phyloP scores from a whole-genome alignment of 768 basidiomycete genomes.

The Neoboletus subvelutipes region DNA sequence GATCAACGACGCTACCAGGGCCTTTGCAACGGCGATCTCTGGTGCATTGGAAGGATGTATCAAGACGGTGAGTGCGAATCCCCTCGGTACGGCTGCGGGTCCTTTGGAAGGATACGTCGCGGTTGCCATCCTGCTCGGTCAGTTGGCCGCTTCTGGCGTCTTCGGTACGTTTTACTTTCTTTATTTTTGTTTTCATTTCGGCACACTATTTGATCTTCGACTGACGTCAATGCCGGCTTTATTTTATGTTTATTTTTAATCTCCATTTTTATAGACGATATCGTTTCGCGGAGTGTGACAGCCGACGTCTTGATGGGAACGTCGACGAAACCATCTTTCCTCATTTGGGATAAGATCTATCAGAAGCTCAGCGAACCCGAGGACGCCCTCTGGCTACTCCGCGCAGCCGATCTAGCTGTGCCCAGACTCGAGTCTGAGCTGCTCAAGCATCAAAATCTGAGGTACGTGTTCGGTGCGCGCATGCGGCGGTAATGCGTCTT shows the following conservation, averaged over 20 bases:
- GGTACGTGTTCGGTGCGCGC: slow-evolving; percentile 31
- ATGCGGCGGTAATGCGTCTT: background rate
- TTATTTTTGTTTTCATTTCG: background rate
- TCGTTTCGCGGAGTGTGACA: slow-evolving; percentile 47
- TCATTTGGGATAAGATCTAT: slow-evolving; percentile 87
- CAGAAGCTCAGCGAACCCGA: slow-evolving; percentile 59
- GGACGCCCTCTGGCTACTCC: slow-evolving; percentile 77
- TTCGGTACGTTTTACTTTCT: slow-evolving; percentile 46
- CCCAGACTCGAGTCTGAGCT: slow-evolving; percentile 50
- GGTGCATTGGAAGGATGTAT: slow-evolving; percentile 69
- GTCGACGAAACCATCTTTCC: slow-evolving; percentile 75
- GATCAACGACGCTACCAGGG: slow-evolving; percentile 40
- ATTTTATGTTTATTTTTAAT: background rate
- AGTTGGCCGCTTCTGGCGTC: slow-evolving; percentile 47
- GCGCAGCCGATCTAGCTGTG: slow-evolving; percentile 55
- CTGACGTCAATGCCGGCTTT: slow-evolving; percentile 1
- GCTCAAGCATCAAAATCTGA: slow-evolving; percentile 49
- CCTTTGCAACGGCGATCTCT: slow-evolving; percentile 54
- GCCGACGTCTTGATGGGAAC: slow-evolving; percentile 48
- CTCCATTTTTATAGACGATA: slow-evolving; percentile 36
- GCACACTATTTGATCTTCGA: background rate
- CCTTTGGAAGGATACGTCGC: slow-evolving; percentile 88
- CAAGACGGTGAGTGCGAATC: slow-evolving; percentile 62
- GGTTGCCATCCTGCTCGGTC: slow-evolving; percentile 63
- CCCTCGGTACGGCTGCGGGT: slow-evolving; percentile 56